Evolutionary conservation across 2,329 filamentous ascomycete genomes (phyloP), one percentile per base, ranked within the genome.

Genomic region (Ceratocystis cubensis): DNA sequence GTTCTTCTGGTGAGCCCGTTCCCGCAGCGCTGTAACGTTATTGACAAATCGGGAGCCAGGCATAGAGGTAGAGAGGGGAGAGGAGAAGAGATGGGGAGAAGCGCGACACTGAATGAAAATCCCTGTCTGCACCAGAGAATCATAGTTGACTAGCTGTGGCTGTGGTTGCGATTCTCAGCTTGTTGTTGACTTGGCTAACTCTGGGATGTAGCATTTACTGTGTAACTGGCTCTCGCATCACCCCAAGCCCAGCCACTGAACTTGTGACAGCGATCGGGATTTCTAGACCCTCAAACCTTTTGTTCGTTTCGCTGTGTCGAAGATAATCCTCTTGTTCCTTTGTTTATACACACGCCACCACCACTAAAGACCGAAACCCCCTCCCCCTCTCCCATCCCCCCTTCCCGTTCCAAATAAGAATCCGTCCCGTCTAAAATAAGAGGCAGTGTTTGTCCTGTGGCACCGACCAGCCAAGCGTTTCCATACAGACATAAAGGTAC

Each of bases 351-450:
- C 48, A 41, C 37, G 3, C 37, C 37, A 41, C 37, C 37, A 41
- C 37, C 37, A 13, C 3, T 2, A 1, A 41, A 41, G 37, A 41
- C 8, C 8, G 5, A 8, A 28, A 15, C 50, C 20, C 25, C 7
- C 25, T 7, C 22, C n/a, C 50, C 13, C n/a, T 7, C 30, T 25
- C 22, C 22, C 22, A 25, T 25, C 22, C 25, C 53, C 53, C 15
- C 22, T 2, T n/a, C 15, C 53, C 25, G 53, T 28, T 57, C 30
- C 53, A 57, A 30, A 30, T 30, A 17, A 59, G 17, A 33, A 59
- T 59, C 53, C 53, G 53, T 59, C 53, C 28, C 28, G 53, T 59
- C 53, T 59, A 59, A 59, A 59, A 59, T 59, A 59, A 59, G 53
- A 59, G 53, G 53, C 53, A 59, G 53, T 59, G 53, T 59, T 59